These are phyloP conservation scores for Thraustochytrium striatum DNA, from an alignment of 352 stramenopile genomes.

Conservation along the genomic window DNA sequence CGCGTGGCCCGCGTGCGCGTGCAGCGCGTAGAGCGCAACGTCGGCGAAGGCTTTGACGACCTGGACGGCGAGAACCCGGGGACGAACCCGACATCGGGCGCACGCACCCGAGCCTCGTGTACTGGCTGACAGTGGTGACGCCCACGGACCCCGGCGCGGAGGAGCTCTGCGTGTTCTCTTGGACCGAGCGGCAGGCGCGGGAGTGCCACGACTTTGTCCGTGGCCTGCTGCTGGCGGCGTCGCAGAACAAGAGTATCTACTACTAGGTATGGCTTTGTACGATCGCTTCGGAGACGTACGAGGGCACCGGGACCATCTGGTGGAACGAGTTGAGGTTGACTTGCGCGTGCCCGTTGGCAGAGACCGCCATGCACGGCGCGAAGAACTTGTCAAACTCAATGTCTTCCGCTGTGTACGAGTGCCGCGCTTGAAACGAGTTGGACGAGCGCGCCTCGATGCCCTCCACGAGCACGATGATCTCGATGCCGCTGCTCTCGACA, in stretches of 20 bases:
- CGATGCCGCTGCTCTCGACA: conserved; percentile 51
- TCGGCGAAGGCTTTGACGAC: conserved; percentile 1
- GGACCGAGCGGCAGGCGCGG: conserved; percentile 12
- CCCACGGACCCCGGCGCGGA: neutral
- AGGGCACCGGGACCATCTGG: conserved; percentile 50
- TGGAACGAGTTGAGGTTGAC: conserved; percentile 57
- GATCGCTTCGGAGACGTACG: conserved; percentile 34
- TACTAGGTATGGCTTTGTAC: conserved; percentile 18
- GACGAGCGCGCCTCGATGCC: conserved; percentile 64
- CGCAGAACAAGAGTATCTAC: neutral
- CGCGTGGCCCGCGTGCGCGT: neutral
- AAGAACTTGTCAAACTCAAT: conserved; percentile 64
- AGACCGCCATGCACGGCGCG: conserved; percentile 55
- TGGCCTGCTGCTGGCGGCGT: neutral
- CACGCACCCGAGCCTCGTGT: neutral
- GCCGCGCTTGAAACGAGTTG: conserved; percentile 66
- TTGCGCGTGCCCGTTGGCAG: conserved; percentile 52
- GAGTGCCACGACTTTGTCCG: neutral
- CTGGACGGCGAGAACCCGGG: neutral
- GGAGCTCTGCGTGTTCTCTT: neutral
- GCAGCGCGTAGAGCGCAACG: neutral
- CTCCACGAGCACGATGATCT: conserved; percentile 66
- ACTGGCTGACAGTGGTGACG: conserved; percentile 4
- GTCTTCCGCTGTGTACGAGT: conserved; percentile 64
- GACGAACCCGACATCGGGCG: too few relatives aligned